Base-by-base conservation (phyloP, 2,329 filamentous ascomycete genomes). In the Elsinoe necatrix region DNA sequence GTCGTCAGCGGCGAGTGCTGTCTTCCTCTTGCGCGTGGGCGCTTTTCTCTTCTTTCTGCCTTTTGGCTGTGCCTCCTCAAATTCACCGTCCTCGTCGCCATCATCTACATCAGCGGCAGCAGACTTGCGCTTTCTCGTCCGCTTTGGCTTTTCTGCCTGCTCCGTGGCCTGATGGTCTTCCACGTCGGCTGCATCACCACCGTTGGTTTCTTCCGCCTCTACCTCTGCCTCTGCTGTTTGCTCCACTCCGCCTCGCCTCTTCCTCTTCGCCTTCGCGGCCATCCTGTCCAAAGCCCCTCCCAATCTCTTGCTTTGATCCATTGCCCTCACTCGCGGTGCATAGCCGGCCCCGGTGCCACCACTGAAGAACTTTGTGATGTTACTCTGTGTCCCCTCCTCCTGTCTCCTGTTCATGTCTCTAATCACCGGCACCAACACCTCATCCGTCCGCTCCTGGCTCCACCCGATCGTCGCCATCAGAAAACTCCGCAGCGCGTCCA, bases 371-470 rank as follows among this genome's bases (percentile, higher is more conserved):
- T 84, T 79, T n/a, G 93, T 98, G 62, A 98, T 95, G 64, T 98
- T 98, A 58, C 84, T 85, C 75, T 98, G 93, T 16, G 92, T 97
- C 5, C 93, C 93, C 72, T 97, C 93, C 25, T 83, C 78, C 62
- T 89, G 87, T 37, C 93, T 80, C 3, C 83, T 81, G 68, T 97
- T 97, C 87, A 98, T 95, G 66, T 98, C 93, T 57, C 85, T 80
- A 61, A 98, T 93, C 1, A 98, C 95, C 0, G 93, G 93, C 1
- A 98, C 89, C 1, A 98, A 80, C 1, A 98, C 87, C 70, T 98
- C 93, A 66, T 98, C 93, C 0, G 92, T 97, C 6, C 90, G 79
- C 70, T 97, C 92, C 68, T 87, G 85, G 56, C 79, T 84, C 93
- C 93, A 98, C 0, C 93, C 93, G 63, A 98, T 89, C 1, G 92